Evolutionary conservation across 2,329 filamentous ascomycete genomes (phyloP).

Genomic region (Neophaeococcomyces mojaviensis): DNA sequence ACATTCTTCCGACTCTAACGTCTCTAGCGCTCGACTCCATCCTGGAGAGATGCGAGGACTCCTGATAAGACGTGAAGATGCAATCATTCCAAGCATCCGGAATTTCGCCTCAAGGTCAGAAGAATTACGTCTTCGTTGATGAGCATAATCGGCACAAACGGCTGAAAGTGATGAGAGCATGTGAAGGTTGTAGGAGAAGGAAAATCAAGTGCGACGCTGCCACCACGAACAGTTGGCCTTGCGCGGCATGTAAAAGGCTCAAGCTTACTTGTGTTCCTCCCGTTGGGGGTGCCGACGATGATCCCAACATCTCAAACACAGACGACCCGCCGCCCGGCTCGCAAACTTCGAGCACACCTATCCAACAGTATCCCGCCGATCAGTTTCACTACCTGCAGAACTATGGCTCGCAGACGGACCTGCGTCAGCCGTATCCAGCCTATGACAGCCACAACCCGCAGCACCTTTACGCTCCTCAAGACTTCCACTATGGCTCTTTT

Average conservation of each 20-base stretch:
- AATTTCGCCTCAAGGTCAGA: slow-evolving; percentile 16
- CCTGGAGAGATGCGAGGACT: slow-evolving; percentile 4
- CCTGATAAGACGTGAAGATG: slow-evolving; percentile 19
- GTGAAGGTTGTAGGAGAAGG: slow-evolving; percentile 84
- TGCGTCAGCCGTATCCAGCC: slow-evolving; percentile 1
- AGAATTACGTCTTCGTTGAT: slow-evolving; percentile 95
- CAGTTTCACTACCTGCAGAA: slow-evolving; percentile 12
- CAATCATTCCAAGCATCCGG: slow-evolving; percentile 18
- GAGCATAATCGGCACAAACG: slow-evolving; percentile 97
- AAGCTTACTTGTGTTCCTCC: slow-evolving; percentile 92
- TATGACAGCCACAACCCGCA: slow-evolving; percentile 4
- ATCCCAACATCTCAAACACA: background rate
- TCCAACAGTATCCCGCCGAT: slow-evolving; percentile 2
- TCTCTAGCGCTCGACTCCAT: slow-evolving; percentile 6
- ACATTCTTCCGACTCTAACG: background rate
- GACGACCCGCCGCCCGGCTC: background rate
- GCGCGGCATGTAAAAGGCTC: slow-evolving; percentile 82
- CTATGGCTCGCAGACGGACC: slow-evolving; percentile 10
- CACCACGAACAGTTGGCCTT: slow-evolving; percentile 95
- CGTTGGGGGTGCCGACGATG: slow-evolving; percentile 53
- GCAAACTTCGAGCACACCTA: background rate
- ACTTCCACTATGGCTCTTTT: background rate
- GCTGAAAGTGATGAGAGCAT: slow-evolving; percentile 95
- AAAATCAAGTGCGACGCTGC: slow-evolving; percentile 99
- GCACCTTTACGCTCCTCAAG: slow-evolving; percentile 2